Evolutionary conservation across 768 basidiomycete genomes (phyloP).

Genomic region (Panaeolus papilionaceus): DNA sequence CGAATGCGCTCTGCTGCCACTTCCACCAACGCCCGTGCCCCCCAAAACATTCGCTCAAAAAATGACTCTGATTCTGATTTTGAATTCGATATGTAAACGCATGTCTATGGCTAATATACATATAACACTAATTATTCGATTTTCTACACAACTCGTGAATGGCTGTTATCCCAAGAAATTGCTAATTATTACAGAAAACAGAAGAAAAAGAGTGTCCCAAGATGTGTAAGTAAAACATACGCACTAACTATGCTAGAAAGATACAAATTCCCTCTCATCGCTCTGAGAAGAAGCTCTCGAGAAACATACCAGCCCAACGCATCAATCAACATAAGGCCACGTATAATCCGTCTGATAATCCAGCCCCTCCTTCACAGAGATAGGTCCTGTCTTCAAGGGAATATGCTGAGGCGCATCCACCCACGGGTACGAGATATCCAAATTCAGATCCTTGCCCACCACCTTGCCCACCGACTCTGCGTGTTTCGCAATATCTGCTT

Average conservation of each 20-base stretch:
- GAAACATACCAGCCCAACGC: neutral
- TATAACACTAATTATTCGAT: neutral
- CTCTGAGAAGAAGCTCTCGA: neutral
- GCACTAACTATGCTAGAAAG: neutral
- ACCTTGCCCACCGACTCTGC: neutral
- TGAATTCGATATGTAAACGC: slow-evolving; percentile 68
- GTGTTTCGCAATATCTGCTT: neutral
- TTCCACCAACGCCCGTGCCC: slow-evolving; percentile 53
- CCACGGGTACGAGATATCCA: slow-evolving; percentile 7
- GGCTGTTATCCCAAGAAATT: neutral
- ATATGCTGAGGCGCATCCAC: neutral
- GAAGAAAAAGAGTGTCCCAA: neutral
- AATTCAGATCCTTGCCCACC: neutral
- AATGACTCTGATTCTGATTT: slow-evolving; percentile 75
- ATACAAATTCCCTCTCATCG: neutral
- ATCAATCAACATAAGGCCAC: neutral
- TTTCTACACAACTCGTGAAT: neutral
- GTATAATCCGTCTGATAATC: slow-evolving; percentile 5
- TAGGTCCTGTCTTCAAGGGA: neutral
- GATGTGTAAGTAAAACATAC: neutral
- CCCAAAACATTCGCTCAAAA: slow-evolving; percentile 61
- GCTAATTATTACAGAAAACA: neutral
- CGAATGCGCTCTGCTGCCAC: slow-evolving; percentile 63
- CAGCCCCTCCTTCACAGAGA: slow-evolving; percentile 3
- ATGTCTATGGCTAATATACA: neutral